Conservation (phyloP, 306 rosid species). For the Rubus parviflorus region DNA sequence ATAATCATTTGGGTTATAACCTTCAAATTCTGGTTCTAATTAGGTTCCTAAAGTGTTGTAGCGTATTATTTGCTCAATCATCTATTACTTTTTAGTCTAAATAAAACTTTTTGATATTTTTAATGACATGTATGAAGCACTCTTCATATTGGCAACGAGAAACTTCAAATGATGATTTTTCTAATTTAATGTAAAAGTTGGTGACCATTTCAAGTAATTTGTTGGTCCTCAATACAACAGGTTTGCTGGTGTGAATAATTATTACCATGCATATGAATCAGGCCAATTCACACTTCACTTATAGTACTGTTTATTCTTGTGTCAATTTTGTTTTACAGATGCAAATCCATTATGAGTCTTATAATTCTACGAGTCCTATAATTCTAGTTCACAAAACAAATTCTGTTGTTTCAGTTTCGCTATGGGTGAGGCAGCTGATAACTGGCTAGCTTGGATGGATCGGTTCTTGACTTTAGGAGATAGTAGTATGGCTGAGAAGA, state of each 20-base stretch:
- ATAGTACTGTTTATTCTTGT: neutral
- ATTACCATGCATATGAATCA: neutral
- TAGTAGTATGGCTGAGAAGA: slow-evolving; percentile 29
- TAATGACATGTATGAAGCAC: neutral
- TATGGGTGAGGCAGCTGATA: slow-evolving; percentile 50
- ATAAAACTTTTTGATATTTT: neutral
- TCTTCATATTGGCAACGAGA: neutral
- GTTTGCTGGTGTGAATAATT: neutral
- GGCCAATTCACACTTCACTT: neutral
- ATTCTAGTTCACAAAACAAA: slow-evolving; percentile 8
- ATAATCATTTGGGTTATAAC: neutral
- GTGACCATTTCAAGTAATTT: neutral
- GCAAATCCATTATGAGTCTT: neutral
- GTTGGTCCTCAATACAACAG: neutral
- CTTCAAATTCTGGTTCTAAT: neutral
- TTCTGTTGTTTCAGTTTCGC: slow-evolving; percentile 46
- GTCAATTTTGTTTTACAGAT: neutral
- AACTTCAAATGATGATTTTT: neutral
- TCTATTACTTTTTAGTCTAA: neutral
- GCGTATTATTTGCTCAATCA: neutral
- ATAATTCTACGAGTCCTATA: neutral
- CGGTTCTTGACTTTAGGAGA: slow-evolving; percentile 42
- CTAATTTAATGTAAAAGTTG: neutral
- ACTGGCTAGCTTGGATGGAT: slow-evolving; percentile 78
- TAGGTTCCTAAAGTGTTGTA: neutral